Base-by-base conservation (phyloP, 2,329 filamentous ascomycete genomes). In the Huntiella bhutanensis region DNA sequence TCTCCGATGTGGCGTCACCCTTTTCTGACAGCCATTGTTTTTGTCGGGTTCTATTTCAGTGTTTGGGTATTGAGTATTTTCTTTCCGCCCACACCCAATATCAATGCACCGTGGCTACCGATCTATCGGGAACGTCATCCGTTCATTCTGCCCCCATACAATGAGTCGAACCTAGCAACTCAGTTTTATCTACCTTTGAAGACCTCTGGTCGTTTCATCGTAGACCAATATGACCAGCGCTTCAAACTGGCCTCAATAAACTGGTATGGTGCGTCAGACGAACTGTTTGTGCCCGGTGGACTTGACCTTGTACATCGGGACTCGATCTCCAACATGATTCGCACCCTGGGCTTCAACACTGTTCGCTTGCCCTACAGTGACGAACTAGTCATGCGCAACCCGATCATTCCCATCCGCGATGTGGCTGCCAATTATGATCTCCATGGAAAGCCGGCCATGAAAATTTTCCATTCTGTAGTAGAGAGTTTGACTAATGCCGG, bases 221-320 rank as follows among this genome's bases (percentile, higher is more conserved):
- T 80, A 45, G 77, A 81, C 59, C 60, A 65, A 6, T 55, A 62
- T 1, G 71, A 69, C 35, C 64, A 66, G 28, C 68, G 74, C 28
- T 73, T 76, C 59, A 77, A 76, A 61, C 64, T 82, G 5, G 62
- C 71, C 13, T 76, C 72, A 15, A 64, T 80, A 55, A 82, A 82
- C 60, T 82, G 77, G 77, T 82, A 82, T 56, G 77, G 78, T 33
- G 77, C 71, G 3, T 79, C 74, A 55, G 77, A 82, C 54, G 70
- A 78, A 60, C 64, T 73, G 46, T 80, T 77, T 54, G 68, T 81
- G 8, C 67, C 73, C 0, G 73, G 75, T 33, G 77, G 77, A 0
- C 64, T 82, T 35, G 75, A 81, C 52, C 61, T 76, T 16, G 68
- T 69, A 54, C 75, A 81, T 59, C 73, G 77, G 34, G 63, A 62